These are phyloP conservation scores for Dioscorea alata DNA, from an alignment of 106 monocot species.

Conservation along the genomic window DNA sequence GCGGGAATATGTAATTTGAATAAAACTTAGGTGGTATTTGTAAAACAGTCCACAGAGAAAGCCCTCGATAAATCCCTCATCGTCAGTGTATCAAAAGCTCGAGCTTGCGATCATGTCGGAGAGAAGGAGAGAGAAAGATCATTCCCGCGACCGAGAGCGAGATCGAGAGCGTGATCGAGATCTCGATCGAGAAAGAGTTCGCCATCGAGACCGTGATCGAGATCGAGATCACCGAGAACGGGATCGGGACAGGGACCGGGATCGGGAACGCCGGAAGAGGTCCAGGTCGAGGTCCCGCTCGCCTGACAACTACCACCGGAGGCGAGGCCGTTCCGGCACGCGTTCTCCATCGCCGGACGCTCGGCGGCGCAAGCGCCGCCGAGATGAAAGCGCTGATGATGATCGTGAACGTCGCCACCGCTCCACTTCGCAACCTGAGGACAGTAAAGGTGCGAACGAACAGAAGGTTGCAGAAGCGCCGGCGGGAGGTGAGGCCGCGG, in stretches of 20 bases:
- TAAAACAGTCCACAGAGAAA: too few relatives aligned
- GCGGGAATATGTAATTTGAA: too few relatives aligned
- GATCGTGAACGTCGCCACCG: slow-evolving; percentile 7
- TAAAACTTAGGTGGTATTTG: too few relatives aligned
- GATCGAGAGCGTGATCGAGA: slow-evolving; percentile 38
- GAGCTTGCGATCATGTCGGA: neutral
- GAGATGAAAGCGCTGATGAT: slow-evolving; percentile 37
- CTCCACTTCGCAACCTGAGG: slow-evolving; percentile 3
- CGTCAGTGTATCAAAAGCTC: too few relatives aligned
- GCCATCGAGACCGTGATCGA: slow-evolving; percentile 35
- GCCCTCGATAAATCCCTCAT: too few relatives aligned
- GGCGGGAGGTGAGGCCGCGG: neutral
- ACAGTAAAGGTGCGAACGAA: slow-evolving; percentile 27
- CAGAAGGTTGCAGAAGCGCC: neutral
- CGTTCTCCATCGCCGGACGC: slow-evolving; percentile 5
- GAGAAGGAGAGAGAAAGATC: neutral
- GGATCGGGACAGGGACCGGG: slow-evolving; percentile 22
- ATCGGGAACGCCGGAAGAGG: slow-evolving; percentile 30
- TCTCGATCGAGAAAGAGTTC: slow-evolving; percentile 2
- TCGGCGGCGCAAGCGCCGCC: slow-evolving; percentile 58
- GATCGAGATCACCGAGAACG: slow-evolving; percentile 27
- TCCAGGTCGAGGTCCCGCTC: slow-evolving; percentile 38
- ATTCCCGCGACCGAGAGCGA: slow-evolving; percentile 20
- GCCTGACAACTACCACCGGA: slow-evolving; percentile 15
- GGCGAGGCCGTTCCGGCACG: slow-evolving; percentile 24